Percentiles rank a stretch among this genome's conserved stretches.
Evolutionary conservation across 2,329 filamentous ascomycete genomes (phyloP).

Genomic region (Immersiporthe knoxdaviesiana): DNA sequence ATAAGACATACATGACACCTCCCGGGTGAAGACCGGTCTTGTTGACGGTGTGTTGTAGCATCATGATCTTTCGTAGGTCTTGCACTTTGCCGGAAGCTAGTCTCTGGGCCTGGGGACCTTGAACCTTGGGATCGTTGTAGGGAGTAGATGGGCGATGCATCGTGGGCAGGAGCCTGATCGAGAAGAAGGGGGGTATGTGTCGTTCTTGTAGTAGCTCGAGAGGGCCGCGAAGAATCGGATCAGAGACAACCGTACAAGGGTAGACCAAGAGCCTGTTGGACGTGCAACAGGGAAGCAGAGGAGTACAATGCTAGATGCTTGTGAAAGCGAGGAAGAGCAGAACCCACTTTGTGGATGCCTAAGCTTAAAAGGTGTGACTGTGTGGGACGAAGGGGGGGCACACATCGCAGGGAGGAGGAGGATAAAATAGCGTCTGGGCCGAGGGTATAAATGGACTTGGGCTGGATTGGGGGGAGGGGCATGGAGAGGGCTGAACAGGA

Average conservation of each 20-base stretch:
- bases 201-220: constrained; percentile 37
- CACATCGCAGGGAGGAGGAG: constrained; percentile 22
- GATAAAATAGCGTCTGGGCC: constrained; percentile 36
- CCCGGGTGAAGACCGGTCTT: constrained; percentile 89
- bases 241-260: constrained; percentile 29
- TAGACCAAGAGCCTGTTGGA: constrained; percentile 34
- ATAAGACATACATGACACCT: constrained; percentile 84
- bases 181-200: constrained; percentile 32
- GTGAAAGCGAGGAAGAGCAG: constrained; percentile 34
- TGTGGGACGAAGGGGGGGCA: constrained; percentile 28
- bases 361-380: background rate
- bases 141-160: constrained; percentile 41
- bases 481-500: constrained; percentile 36
- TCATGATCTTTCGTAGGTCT: constrained; percentile 43
- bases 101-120: constrained; percentile 48
- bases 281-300: constrained; percentile 37
- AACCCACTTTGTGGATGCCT: constrained; percentile 34
- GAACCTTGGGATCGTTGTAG: constrained; percentile 48
- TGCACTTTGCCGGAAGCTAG: constrained; percentile 39
- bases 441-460: constrained; percentile 43
- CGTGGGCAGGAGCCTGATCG: background rate
- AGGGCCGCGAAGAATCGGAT: constrained; percentile 29
- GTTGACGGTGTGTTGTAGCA: constrained; percentile 67
- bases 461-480: constrained; percentile 32
- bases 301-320: constrained; percentile 37